A percentile compares a stretch with the other conserved stretches of the same genome.
phyloP scores from a whole-genome alignment of 2,329 filamentous ascomycete genomes.

The Graphilbum ipis-grandicollis region DNA sequence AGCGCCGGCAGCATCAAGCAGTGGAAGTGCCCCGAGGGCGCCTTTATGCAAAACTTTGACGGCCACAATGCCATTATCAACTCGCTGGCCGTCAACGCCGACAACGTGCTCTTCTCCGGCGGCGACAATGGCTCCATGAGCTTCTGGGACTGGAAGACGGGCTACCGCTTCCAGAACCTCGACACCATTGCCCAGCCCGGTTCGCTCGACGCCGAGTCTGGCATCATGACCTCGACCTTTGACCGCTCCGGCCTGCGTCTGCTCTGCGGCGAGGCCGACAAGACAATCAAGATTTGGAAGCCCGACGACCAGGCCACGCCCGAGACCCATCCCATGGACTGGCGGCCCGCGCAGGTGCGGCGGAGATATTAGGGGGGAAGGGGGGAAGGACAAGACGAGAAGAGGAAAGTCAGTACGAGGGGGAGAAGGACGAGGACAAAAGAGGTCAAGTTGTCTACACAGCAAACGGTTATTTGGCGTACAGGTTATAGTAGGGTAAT shows the following conservation, averaged over 20 bases:
- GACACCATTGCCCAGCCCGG: constrained; percentile 91
- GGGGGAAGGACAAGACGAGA: not conserved
- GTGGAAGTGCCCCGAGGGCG: constrained; percentile 96
- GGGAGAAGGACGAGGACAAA: too few relatives aligned
- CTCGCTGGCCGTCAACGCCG: constrained; percentile 78
- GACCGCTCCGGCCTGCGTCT: constrained; percentile 76
- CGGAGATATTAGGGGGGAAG: constrained; percentile 44
- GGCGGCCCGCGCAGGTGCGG: constrained; percentile 67
- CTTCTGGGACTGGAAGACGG: constrained; percentile 99
- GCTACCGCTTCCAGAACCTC: constrained; percentile 74
- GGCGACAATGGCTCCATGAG: constrained; percentile 91
- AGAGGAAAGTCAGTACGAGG: too few relatives aligned
- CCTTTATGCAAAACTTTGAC: constrained; percentile 98
- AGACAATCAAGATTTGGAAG: constrained; percentile 98
- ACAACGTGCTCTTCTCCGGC: constrained; percentile 88
- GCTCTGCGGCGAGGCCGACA: constrained; percentile 91
- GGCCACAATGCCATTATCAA: constrained; percentile 96
- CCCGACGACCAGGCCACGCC: constrained; percentile 80
- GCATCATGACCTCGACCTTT: constrained; percentile 87
- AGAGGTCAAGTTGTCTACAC: too few relatives aligned
- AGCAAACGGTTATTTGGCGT: too few relatives aligned
- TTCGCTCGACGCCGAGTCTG: constrained; percentile 82
- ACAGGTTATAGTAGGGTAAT: too few relatives aligned
- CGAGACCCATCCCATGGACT: constrained; percentile 80
- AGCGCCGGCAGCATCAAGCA: constrained; percentile 94